phyloP scores from a whole-genome alignment of 2,329 filamentous ascomycete genomes.

The Sporothrix variecibatus region DNA sequence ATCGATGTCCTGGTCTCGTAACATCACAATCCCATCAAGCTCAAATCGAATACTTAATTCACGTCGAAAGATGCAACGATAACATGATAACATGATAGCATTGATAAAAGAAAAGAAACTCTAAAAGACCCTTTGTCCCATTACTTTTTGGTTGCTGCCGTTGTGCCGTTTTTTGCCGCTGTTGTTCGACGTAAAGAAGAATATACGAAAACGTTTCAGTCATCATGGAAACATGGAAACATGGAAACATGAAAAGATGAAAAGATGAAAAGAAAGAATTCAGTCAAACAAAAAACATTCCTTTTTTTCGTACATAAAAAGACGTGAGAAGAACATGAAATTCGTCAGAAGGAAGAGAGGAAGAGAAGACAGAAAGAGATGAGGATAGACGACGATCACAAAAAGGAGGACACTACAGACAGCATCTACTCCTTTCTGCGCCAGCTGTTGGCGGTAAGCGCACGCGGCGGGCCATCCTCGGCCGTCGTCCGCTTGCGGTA shows the following conservation, averaged over 20 bases:
- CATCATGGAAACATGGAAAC: not conserved
- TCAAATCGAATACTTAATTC: too few relatives aligned
- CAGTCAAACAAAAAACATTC: not conserved
- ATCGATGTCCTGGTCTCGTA: too few relatives aligned
- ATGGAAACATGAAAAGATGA: not conserved
- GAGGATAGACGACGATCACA: not conserved
- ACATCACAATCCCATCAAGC: too few relatives aligned
- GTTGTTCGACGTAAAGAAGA: not conserved
- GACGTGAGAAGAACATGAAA: not conserved
- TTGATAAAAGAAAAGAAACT: not conserved
- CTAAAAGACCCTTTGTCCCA: not conserved
- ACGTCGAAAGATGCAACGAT: not conserved
- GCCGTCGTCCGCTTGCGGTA: constrained; percentile 5
- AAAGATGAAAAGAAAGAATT: not conserved
- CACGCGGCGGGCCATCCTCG: constrained; percentile 5
- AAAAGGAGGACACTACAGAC: not conserved
- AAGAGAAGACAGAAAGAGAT: not conserved
- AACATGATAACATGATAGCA: not conserved
- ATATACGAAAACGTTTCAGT: not conserved
- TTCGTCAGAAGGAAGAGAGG: not conserved
- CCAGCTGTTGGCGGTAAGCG: constrained; percentile 23
- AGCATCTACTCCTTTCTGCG: constrained; percentile 17
- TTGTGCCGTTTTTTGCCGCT: not conserved
- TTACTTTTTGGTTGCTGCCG: not conserved
- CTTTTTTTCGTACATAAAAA: not conserved